These are phyloP conservation scores for Piper betle DNA, from an alignment of 164 flowering plant genomes.

Conservation along the genomic window DNA sequence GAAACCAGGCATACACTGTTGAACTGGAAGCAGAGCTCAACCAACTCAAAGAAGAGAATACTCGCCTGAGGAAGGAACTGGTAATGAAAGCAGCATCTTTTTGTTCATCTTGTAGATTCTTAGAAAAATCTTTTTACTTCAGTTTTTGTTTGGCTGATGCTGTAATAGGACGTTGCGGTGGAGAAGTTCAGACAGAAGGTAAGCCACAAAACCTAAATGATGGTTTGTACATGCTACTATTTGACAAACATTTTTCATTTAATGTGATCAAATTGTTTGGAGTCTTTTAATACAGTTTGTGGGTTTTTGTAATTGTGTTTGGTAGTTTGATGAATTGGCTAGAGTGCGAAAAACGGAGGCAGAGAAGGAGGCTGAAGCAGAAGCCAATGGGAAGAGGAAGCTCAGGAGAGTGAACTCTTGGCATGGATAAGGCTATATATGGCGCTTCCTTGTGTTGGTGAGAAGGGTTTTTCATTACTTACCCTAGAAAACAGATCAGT, in stretches of 20 bases:
- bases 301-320: background rate
- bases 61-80: conserved; percentile 52
- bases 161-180: conserved; percentile 3
- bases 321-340: background rate
- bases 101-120: background rate
- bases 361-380: background rate
- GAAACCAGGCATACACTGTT: conserved; percentile 82
- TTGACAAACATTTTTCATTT: background rate
- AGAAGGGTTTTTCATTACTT: background rate
- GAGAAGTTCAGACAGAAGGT: conserved; percentile 5
- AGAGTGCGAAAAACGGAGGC: background rate
- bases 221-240: background rate
- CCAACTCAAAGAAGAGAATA: conserved; percentile 73
- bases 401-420: conserved; percentile 1
- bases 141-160: background rate
- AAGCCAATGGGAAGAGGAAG: background rate
- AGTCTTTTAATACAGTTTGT: background rate
- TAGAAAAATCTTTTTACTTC: background rate
- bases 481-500: too few species aligned
- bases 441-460: background rate
- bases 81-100: conserved; percentile 15
- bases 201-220: background rate
- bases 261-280: background rate
- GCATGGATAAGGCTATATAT: background rate
- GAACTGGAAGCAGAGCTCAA: conserved; percentile 90